Evolutionary conservation across 208 protist species (phyloP), one percentile per base, ranked within the genome.

Genomic region (Trichomonas tenax): DNA sequence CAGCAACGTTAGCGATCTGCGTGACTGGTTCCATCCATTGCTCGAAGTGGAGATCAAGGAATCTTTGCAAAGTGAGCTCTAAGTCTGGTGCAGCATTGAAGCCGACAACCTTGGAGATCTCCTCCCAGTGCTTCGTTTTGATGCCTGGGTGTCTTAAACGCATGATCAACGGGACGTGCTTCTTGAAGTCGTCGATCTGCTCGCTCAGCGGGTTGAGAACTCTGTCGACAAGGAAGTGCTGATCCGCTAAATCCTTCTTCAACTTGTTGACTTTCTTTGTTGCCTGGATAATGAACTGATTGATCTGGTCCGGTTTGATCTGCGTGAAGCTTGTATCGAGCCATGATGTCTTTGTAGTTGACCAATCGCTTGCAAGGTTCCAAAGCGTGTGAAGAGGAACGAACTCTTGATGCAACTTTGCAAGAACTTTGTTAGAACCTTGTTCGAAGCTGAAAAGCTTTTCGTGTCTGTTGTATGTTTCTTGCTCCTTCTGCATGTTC

Each of bases 151-250:
- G 98, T 95, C 99, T 98, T 63, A 99, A 97, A 72, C 97, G 98
- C 96, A 98, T 98, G 49, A 99, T 96, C 36, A 99, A 98, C 34
- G 99, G 99, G 49, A 99, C 97, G 63, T 99, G 95, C 0, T 98
- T 98, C 41, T 98, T 98, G 97, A 99, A 99, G 90, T 98, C 98
- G 82, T 99, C 98, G 38, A 99, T 98, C 96, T 98, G 40, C 38
- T 48, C 3, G 31, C 23, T 51, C 45, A 93, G 46, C 15, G 86
- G 86, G 21, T 34, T 93, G 0, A 93, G 10, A 38, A 93, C 86
- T 58, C 45, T 93, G 14, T 93, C 86, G n/a, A 93, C n/a, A 31
- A 93, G 9, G 15, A 58, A 23, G n/a, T n/a, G 23, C 38, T 93
- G 86, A 38, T 93, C 17, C 0, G 14, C 44, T 17, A 93, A 93